These are phyloP conservation scores for Rhizopus arrhizus DNA, from an alignment of 371 early-diverging fungal genomes.

Conservation along the genomic window DNA sequence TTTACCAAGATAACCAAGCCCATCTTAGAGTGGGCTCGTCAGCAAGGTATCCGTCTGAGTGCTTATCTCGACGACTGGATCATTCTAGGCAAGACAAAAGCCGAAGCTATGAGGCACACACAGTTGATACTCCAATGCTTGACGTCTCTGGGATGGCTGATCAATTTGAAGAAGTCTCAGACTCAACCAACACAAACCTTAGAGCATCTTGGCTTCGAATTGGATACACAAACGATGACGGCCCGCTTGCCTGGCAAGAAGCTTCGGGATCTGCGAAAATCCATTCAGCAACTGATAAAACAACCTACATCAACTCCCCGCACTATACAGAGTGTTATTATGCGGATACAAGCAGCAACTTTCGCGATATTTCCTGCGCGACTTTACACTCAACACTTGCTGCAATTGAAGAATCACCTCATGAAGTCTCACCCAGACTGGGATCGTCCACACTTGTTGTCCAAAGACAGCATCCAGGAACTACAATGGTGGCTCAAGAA, in stretches of 20 bases:
- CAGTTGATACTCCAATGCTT: neutral
- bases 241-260: slow-evolving; percentile 4
- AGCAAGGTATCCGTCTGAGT: slow-evolving; percentile 18
- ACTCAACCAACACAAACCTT: slow-evolving; percentile 7
- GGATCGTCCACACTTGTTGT: neutral
- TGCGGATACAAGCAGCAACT: slow-evolving; percentile 17
- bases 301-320: slow-evolving; percentile 1
- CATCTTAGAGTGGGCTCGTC: slow-evolving; percentile 27
- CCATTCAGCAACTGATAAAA: slow-evolving; percentile 7
- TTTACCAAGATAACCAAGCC: slow-evolving; percentile 33
- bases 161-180: slow-evolving; percentile 14
- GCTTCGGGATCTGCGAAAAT: slow-evolving; percentile 25
- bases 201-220: slow-evolving; percentile 10
- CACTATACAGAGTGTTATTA: slow-evolving; percentile 13
- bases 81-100: slow-evolving; percentile 1
- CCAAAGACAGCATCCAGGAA: neutral
- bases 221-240: slow-evolving; percentile 27
- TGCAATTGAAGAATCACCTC: slow-evolving; percentile 11
- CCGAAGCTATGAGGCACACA: slow-evolving; percentile 8
- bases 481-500: slow-evolving; percentile 16
- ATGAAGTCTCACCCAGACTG: slow-evolving; percentile 6
- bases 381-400: slow-evolving; percentile 13
- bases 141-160: slow-evolving; percentile 6
- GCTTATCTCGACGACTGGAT: slow-evolving; percentile 19
- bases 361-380: slow-evolving; percentile 19